Evolutionary conservation across 768 basidiomycete genomes (phyloP).

Genomic region (Naganishia kalamii): DNA sequence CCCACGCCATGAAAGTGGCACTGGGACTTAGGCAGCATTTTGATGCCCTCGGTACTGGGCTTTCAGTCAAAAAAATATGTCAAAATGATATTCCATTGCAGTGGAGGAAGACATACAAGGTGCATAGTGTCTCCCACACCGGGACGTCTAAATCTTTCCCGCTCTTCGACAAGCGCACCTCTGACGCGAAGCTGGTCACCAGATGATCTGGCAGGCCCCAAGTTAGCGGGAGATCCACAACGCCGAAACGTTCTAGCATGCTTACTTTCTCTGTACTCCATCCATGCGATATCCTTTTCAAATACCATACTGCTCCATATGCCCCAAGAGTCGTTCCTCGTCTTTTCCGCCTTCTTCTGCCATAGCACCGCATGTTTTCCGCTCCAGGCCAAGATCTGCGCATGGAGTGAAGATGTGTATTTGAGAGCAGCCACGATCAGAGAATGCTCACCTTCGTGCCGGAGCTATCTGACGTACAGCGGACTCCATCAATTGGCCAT

Average conservation of each 20-base stretch:
- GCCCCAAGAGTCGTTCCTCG: neutral
- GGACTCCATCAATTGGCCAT: neutral
- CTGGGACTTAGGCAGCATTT: constrained; percentile 13
- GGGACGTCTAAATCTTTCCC: constrained; percentile 1
- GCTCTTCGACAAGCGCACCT: neutral
- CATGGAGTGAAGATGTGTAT: neutral
- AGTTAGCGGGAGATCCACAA: neutral
- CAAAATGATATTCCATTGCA: neutral
- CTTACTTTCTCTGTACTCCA: constrained; percentile 6
- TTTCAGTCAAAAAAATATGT: neutral
- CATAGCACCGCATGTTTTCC: constrained; percentile 4
- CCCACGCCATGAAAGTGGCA: constrained; percentile 2
- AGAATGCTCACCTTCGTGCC: neutral
- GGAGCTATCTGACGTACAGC: neutral
- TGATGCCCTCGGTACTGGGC: neutral
- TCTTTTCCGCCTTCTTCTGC: neutral
- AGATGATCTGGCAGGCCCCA: neutral
- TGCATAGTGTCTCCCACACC: neutral
- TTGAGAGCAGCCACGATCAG: neutral
- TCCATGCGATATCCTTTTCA: neutral
- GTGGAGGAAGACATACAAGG: neutral
- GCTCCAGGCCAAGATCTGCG: constrained; percentile 2
- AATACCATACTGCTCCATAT: constrained; percentile 8
- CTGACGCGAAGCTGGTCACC: neutral
- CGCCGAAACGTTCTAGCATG: neutral